Conservation (phyloP, 2,329 filamentous ascomycete species). For the Fusarium hainanense region DNA sequence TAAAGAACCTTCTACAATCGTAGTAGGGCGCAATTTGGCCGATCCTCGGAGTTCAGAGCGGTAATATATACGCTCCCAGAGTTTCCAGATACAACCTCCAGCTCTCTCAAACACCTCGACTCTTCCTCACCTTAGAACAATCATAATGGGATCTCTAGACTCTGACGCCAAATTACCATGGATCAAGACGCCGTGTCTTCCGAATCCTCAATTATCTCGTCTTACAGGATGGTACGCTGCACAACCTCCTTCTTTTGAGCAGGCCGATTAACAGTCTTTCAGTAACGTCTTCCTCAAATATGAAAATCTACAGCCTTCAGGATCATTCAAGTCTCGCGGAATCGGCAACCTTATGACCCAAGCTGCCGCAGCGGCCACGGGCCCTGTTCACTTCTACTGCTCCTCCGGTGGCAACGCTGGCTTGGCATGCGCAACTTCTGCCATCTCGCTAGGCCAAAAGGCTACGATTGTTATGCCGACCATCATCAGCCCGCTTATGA, state of each 20-base stretch:
- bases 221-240: slow-evolving; percentile 74
- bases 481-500: slow-evolving; percentile 74
- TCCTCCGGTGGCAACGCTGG: slow-evolving; percentile 87
- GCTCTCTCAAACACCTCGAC: not conserved
- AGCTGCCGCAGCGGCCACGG: slow-evolving; percentile 49
- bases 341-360: slow-evolving; percentile 75
- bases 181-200: slow-evolving; percentile 77
- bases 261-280: slow-evolving; percentile 23
- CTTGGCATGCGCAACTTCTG: slow-evolving; percentile 81
- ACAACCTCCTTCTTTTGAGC: slow-evolving; percentile 7
- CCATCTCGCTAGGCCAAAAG: slow-evolving; percentile 69
- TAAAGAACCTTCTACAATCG: not conserved
- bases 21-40: not conserved
- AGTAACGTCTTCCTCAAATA: slow-evolving; percentile 86
- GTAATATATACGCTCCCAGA: not conserved
- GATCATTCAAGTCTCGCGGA: slow-evolving; percentile 86
- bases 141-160: slow-evolving; percentile 56
- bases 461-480: slow-evolving; percentile 81
- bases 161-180: slow-evolving; percentile 65
- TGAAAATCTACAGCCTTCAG: slow-evolving; percentile 84
- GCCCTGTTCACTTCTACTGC: slow-evolving; percentile 76
- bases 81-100: not conserved
- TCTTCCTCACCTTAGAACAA: not conserved
- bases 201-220: slow-evolving; percentile 73
- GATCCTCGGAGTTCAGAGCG: not conserved